Conservation (phyloP, 1,284 basidiomycete genomes). For the Bjerkandera adusta region DNA sequence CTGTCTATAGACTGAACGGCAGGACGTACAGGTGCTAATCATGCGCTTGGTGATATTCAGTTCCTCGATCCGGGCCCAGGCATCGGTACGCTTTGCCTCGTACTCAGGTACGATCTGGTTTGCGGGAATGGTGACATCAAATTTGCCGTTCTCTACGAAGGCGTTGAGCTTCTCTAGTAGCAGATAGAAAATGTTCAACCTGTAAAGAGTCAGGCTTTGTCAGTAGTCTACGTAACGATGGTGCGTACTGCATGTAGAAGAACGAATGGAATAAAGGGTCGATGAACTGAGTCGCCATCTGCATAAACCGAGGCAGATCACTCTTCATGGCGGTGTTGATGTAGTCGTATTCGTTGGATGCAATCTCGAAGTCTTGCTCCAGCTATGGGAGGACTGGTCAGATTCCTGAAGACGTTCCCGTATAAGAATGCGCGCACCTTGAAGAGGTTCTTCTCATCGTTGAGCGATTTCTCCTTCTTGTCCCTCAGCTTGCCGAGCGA, state of each 20-base stretch:
- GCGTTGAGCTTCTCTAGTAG: slow-evolving; percentile 90
- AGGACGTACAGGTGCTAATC: slow-evolving; percentile 72
- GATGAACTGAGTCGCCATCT: slow-evolving; percentile 86
- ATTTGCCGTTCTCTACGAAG: slow-evolving; percentile 79
- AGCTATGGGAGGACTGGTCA: slow-evolving; percentile 54
- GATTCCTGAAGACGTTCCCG: background rate
- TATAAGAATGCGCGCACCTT: slow-evolving; percentile 53
- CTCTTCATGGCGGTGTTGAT: slow-evolving; percentile 92
- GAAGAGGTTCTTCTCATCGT: slow-evolving; percentile 93
- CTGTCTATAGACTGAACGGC: slow-evolving; percentile 3
- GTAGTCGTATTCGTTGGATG: slow-evolving; percentile 95
- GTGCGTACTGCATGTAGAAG: slow-evolving; percentile 97
- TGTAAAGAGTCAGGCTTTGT: slow-evolving; percentile 29
- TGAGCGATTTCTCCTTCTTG: slow-evolving; percentile 95
- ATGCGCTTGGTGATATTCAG: slow-evolving; percentile 80
- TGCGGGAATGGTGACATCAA: slow-evolving; percentile 65
- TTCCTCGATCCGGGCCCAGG: slow-evolving; percentile 73
- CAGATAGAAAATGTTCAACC: slow-evolving; percentile 92
- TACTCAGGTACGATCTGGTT: slow-evolving; percentile 80
- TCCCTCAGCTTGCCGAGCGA: slow-evolving; percentile 92
- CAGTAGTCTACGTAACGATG: background rate
- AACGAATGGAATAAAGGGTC: slow-evolving; percentile 97
- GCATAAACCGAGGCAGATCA: slow-evolving; percentile 92
- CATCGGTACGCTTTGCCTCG: slow-evolving; percentile 77
- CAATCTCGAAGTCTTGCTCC: slow-evolving; percentile 97